phyloP scores from a whole-genome alignment of 345 rosid species.

The Streptanthus diversifolius region DNA sequence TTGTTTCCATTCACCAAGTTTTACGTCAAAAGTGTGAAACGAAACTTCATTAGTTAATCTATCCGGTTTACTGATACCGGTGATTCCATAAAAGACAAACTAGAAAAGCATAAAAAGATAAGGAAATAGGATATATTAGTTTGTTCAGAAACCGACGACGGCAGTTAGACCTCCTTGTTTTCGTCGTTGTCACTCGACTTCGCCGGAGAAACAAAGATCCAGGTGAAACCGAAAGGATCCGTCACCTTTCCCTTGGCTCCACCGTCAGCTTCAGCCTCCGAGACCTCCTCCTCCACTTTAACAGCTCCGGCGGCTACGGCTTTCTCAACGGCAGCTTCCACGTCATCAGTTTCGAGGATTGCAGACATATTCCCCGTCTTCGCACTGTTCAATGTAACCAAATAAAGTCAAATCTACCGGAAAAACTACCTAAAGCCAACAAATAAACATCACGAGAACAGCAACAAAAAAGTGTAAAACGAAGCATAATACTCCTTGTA shows the following conservation, averaged over 20 bases:
- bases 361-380: slow-evolving; percentile 34
- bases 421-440: background rate
- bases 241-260: slow-evolving; percentile 63
- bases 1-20: background rate
- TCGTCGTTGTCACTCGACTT: slow-evolving; percentile 25
- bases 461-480: background rate
- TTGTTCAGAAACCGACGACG: slow-evolving; percentile 29
- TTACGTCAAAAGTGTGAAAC: slow-evolving; percentile 20
- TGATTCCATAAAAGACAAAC: slow-evolving; percentile 18
- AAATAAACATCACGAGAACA: background rate
- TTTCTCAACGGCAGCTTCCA: slow-evolving; percentile 58
- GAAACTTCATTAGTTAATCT: slow-evolving; percentile 7
- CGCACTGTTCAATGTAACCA: slow-evolving; percentile 25
- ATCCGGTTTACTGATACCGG: slow-evolving; percentile 19
- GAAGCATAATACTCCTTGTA: background rate
- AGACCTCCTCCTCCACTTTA: slow-evolving; percentile 41
- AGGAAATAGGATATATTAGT: background rate
- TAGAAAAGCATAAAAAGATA: background rate
- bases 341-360: slow-evolving; percentile 64
- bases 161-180: slow-evolving; percentile 39
- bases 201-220: slow-evolving; percentile 57
- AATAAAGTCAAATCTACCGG: background rate
- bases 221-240: slow-evolving; percentile 78
- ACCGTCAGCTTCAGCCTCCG: slow-evolving; percentile 41
- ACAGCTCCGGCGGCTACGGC: slow-evolving; percentile 71